Evolutionary conservation across 441 rosid species (phyloP).

Genomic region (Manihot esculenta): DNA sequence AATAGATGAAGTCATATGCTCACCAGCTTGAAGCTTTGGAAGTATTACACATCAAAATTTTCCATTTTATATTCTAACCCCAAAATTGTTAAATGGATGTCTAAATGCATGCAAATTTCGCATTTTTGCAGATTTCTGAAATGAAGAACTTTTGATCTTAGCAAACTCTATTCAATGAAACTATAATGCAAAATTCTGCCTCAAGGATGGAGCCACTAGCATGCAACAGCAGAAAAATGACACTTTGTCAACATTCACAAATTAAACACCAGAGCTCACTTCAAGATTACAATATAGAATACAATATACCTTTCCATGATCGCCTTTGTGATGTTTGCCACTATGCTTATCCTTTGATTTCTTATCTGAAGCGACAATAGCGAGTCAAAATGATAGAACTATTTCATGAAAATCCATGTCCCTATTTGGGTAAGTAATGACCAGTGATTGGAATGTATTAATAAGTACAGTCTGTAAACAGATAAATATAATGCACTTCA

Average conservation of each 20-base stretch:
- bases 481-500: too few species aligned
- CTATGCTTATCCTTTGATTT: conserved; percentile 65
- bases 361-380: conserved; percentile 54
- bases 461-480: too few species aligned
- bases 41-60: neutral
- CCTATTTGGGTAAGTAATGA: conserved; percentile 7
- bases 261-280: conserved; percentile 2
- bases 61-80: neutral
- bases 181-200: neutral
- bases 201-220: neutral
- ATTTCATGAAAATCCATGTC: conserved; percentile 11
- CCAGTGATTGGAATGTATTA: neutral
- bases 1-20: neutral
- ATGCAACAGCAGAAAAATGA: neutral
- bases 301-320: conserved; percentile 44
- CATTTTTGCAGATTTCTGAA: neutral
- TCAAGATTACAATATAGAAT: conserved; percentile 9
- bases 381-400: conserved; percentile 28
- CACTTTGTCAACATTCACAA: neutral
- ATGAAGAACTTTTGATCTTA: neutral
- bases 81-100: neutral
- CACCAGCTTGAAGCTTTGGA: too few species aligned
- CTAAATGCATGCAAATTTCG: neutral
- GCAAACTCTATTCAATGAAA: neutral
- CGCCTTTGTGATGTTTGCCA: conserved; percentile 49